Evolutionary conservation across 345 rosid genomes (phyloP), one percentile per base, ranked within the genome.

Genomic region (Aegle marmelos): DNA sequence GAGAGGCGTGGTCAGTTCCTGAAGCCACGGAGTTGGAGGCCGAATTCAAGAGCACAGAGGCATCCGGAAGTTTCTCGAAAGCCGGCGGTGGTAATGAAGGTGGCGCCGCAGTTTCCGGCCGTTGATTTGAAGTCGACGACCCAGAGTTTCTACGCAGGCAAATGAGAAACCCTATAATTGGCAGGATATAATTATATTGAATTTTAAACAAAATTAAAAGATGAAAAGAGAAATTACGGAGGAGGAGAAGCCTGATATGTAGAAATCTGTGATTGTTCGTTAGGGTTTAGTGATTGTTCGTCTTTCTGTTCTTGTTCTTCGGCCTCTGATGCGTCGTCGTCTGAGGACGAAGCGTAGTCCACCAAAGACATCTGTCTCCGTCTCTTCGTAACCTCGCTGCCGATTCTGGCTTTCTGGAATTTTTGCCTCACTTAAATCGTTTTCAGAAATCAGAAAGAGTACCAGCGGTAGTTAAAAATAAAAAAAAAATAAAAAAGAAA

Each of bases 61-160:
- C 98, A 87, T 95, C 98, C 0, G 99, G 98, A 82, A 95, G 92
- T 79, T 87, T 88, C 81, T 76, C 87, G 16, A 82, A 57, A 30
- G 74, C 22, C 48, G 86, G 78, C 24, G 77, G 33, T 66, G 77
- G 69, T 10, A 58, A 24, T 21, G 81, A 71, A 41, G 39, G 53
- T 37, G 45, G 24, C 31, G 82, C 67, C 37, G 75, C 33, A 63
- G 36, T 73, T 57, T 78, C 85, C 58, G 73, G 80, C 68, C 71
- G 74, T 73, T 79, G 67, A 74, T 68, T 72, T 7, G 73, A 53
- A 16, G 57, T 16, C 39, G 73, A 70, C 19, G 78, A 68, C 41
- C 59, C 79, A n/a, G 79, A 62, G 68, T 65, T 62, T 86, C 97
- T 91, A 70, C 70, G 67, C 9, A 59, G 36, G 66, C 21, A 69